Percentiles rank a stretch among this genome's conserved stretches.
Evolutionary conservation across 805 yeast species (phyloP).

Genomic region (Saturnispora mendoncae): DNA sequence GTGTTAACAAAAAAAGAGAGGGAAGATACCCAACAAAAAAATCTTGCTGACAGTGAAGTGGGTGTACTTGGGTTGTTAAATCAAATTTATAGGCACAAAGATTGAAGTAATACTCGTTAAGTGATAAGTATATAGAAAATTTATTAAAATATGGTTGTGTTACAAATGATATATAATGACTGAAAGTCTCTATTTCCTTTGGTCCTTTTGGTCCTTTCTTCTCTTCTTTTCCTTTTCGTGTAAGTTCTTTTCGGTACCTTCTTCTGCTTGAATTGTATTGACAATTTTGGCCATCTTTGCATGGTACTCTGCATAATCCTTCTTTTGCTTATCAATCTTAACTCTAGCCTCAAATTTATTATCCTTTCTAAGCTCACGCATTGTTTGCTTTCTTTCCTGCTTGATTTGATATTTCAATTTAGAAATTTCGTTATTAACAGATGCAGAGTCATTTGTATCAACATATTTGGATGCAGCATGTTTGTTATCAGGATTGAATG

Average conservation of each 20-base stretch:
- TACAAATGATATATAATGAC: too few species aligned
- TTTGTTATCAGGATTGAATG: slow-evolving; percentile 91
- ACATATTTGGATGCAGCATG: slow-evolving; percentile 29
- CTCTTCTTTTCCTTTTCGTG: slow-evolving; percentile 78
- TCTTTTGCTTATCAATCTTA: slow-evolving; percentile 69
- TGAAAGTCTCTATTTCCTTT: too few species aligned
- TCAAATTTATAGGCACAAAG: slow-evolving; percentile 45
- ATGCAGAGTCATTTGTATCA: slow-evolving; percentile 59
- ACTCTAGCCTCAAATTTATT: slow-evolving; percentile 80
- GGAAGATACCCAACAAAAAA: slow-evolving; percentile 9
- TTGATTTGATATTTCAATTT: slow-evolving; percentile 81
- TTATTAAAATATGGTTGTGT: not conserved
- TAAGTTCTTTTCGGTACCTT: slow-evolving; percentile 89
- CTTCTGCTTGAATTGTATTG: slow-evolving; percentile 82
- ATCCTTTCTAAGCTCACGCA: slow-evolving; percentile 88
- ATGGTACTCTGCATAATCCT: slow-evolving; percentile 71
- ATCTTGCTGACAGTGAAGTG: not conserved
- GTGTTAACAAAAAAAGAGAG: slow-evolving; percentile 20
- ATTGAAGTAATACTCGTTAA: not conserved
- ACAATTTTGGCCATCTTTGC: slow-evolving; percentile 80
- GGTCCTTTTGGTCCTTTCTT: slow-evolving; percentile 36
- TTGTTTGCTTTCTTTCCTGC: slow-evolving; percentile 80
- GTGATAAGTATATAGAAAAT: not conserved
- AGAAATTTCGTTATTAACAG: slow-evolving; percentile 69
- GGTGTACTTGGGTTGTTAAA: slow-evolving; percentile 53